A percentile compares a stretch with the other conserved stretches of the same genome.
These are phyloP conservation scores for Penicillium malachiteum DNA, from an alignment of 495 filamentous ascomycete species.

Conservation along the genomic window DNA sequence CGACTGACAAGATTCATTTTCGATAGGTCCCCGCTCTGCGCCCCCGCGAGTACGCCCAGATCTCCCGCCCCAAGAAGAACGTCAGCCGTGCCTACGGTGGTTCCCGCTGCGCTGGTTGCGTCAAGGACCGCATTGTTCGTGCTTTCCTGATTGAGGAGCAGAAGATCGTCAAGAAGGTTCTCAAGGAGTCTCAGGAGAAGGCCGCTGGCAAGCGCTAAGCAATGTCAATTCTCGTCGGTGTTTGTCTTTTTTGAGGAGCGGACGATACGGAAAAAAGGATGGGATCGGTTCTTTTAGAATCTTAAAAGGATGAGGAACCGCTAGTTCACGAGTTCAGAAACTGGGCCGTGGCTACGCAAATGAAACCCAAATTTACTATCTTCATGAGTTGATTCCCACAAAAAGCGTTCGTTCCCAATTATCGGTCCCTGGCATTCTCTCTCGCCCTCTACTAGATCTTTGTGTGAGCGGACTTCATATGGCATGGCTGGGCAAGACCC, in stretches of 20 bases:
- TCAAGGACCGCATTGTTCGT: constrained; percentile 93
- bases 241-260: constrained; percentile 45
- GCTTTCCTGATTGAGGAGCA: constrained; percentile 99
- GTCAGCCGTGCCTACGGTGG: constrained; percentile 98
- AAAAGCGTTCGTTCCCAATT: constrained; percentile 9
- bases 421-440: background rate
- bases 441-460: background rate
- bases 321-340: constrained; percentile 25
- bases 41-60: constrained; percentile 91
- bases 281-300: constrained; percentile 35
- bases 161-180: constrained; percentile 99
- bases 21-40: constrained; percentile 88
- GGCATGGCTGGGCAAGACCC: too few species aligned
- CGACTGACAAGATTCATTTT: constrained; percentile 21
- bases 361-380: constrained; percentile 37
- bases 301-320: constrained; percentile 36
- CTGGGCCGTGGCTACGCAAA: constrained; percentile 29
- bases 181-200: constrained; percentile 92
- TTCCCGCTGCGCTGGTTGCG: constrained; percentile 96
- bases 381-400: constrained; percentile 28
- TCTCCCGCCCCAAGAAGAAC: constrained; percentile 98
- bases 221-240: constrained; percentile 38
- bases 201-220: constrained; percentile 51
- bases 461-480: too few species aligned
- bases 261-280: constrained; percentile 43